Conservation (phyloP, 2,329 filamentous ascomycete species). For the Beauveria sp. region DNA sequence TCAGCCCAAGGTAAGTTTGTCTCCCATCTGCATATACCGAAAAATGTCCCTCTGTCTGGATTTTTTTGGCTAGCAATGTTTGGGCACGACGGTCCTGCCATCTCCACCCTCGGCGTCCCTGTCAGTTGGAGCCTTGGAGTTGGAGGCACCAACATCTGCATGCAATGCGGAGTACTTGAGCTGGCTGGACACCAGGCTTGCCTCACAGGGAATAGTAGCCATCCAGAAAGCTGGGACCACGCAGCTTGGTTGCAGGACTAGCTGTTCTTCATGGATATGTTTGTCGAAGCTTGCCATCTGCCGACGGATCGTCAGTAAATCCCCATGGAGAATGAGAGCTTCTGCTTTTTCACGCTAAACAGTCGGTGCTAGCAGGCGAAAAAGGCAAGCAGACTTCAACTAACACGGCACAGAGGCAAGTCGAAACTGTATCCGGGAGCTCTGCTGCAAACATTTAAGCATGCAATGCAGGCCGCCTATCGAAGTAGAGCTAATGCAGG, state of each 20-base stretch:
- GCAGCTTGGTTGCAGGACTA: constrained; percentile 1
- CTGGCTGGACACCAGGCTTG: neutral
- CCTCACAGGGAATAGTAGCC: neutral
- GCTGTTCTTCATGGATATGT: neutral
- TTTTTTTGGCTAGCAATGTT: neutral
- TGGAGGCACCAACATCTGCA: constrained; percentile 2
- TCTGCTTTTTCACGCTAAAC: neutral
- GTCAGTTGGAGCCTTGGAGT: neutral
- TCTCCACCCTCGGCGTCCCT: neutral
- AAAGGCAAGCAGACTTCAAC: neutral
- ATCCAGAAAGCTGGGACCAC: neutral
- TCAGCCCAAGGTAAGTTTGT: neutral
- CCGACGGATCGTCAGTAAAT: neutral
- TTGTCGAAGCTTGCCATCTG: neutral
- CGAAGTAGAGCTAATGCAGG: neutral
- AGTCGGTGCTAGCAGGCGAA: neutral
- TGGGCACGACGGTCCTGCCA: neutral
- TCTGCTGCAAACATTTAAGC: neutral
- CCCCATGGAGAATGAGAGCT: neutral
- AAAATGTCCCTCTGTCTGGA: neutral
- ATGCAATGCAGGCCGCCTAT: neutral
- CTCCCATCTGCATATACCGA: neutral
- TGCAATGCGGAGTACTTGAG: constrained; percentile 4
- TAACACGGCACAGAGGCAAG: neutral
- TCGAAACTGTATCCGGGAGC: neutral